phyloP scores from a whole-genome alignment of 1,139 yeast genomes.

The Magnusiomyces ingens region DNA sequence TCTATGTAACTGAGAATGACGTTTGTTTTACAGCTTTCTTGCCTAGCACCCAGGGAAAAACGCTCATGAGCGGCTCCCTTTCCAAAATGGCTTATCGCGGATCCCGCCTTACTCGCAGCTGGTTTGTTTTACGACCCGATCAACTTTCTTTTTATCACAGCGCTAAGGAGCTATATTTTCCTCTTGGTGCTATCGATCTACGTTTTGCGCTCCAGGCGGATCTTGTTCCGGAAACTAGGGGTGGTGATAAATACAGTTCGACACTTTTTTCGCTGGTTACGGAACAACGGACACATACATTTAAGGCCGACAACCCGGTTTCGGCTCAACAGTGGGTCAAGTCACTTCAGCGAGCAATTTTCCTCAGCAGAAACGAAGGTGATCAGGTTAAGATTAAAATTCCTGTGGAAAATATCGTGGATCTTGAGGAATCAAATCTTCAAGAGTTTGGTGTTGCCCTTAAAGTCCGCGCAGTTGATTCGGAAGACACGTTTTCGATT shows the following conservation, averaged over 20 bases:
- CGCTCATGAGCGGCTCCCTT: conserved; percentile 43
- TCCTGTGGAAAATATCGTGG: conserved; percentile 64
- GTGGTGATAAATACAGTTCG: conserved; percentile 26
- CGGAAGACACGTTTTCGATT: conserved; percentile 44
- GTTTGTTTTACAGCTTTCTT: conserved; percentile 74
- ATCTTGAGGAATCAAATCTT: conserved; percentile 47
- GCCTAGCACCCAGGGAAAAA: conserved; percentile 44
- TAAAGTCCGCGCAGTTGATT: conserved; percentile 45
- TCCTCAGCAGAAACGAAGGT: conserved; percentile 61
- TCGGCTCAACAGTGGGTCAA: conserved; percentile 80
- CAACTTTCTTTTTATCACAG: conserved; percentile 62
- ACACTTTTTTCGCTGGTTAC: conserved; percentile 38
- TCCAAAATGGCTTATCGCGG: conserved; percentile 29
- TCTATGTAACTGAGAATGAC: conserved; percentile 60
- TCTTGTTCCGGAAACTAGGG: conserved; percentile 29
- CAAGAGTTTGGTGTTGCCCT: conserved; percentile 46
- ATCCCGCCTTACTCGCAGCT: conserved; percentile 41
- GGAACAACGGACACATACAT: conserved; percentile 51
- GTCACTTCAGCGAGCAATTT: conserved; percentile 65
- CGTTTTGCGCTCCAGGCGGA: conserved; percentile 59
- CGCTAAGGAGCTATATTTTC: conserved; percentile 78
- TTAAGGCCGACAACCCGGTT: conserved; percentile 65
- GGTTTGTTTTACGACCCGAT: conserved; percentile 73
- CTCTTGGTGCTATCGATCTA: conserved; percentile 66
- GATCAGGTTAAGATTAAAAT: conserved; percentile 72